Conservation (phyloP, 257 asterid species). For the Gentiana straminea region DNA sequence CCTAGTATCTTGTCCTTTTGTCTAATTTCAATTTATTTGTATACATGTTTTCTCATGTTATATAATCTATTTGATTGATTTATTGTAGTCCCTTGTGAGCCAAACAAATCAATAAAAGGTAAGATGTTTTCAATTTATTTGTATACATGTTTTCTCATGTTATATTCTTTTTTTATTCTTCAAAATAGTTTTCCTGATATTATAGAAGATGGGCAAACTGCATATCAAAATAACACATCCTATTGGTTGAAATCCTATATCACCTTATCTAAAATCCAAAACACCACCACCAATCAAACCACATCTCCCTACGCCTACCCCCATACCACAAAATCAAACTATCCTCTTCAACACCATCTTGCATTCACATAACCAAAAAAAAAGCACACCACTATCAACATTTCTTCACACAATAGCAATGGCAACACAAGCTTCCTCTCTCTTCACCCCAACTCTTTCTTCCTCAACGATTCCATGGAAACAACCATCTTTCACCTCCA, state of each 20-base stretch:
- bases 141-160: too few relatives aligned
- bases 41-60: too few relatives aligned
- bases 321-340: too few relatives aligned
- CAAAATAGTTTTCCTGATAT: too few relatives aligned
- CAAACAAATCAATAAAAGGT: too few relatives aligned
- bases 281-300: slow-evolving; percentile 22
- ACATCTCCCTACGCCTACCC: background rate
- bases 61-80: too few relatives aligned
- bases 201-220: background rate
- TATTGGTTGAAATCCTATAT: slow-evolving; percentile 14
- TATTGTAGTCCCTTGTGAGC: too few relatives aligned
- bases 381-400: slow-evolving; percentile 1
- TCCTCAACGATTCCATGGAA: slow-evolving; percentile 48
- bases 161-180: too few relatives aligned
- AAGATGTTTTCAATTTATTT: too few relatives aligned
- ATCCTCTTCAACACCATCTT: too few relatives aligned
- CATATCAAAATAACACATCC: slow-evolving; percentile 18
- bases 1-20: too few relatives aligned
- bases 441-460: slow-evolving; percentile 61
- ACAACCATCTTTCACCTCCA: slow-evolving; percentile 28
- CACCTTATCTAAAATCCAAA: slow-evolving; percentile 33
- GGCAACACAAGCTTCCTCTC: slow-evolving; percentile 90
- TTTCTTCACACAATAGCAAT: slow-evolving; percentile 7
- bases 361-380: background rate
- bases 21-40: too few relatives aligned